Evolutionary conservation across 2,329 filamentous ascomycete genomes (phyloP).

Genomic region (Aspergillus fijiensis): DNA sequence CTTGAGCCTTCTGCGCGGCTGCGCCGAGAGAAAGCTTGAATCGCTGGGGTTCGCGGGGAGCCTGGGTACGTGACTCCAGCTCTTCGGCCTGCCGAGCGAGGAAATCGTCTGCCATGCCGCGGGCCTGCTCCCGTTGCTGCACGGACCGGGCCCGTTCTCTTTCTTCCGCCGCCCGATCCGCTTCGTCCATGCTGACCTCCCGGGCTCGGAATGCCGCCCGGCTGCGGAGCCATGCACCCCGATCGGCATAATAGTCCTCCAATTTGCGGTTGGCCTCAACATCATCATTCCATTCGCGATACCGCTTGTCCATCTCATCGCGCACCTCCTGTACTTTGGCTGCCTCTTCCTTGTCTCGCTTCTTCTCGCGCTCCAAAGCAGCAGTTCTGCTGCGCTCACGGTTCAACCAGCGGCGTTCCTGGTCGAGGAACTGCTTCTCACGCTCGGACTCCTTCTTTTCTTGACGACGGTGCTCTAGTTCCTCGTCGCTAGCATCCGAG

Average conservation of each 20-base stretch:
- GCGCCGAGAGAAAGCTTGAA: constrained; percentile 94
- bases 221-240: constrained; percentile 79
- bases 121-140: constrained; percentile 72
- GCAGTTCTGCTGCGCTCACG: constrained; percentile 80
- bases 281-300: constrained; percentile 87
- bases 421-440: constrained; percentile 78
- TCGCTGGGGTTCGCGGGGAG: constrained; percentile 61
- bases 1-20: constrained; percentile 71
- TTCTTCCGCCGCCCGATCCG: constrained; percentile 75
- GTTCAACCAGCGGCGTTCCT: constrained; percentile 87
- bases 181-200: constrained; percentile 76
- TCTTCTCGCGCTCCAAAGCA: constrained; percentile 80
- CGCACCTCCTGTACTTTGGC: constrained; percentile 63
- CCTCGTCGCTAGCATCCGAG: constrained; percentile 81
- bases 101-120: constrained; percentile 87
- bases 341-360: constrained; percentile 73
- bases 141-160: constrained; percentile 69
- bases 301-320: constrained; percentile 67
- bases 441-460: constrained; percentile 72
- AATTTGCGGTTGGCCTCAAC: constrained; percentile 70
- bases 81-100: constrained; percentile 80
- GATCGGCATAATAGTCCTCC: constrained; percentile 84
- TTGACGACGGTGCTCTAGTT: constrained; percentile 71
- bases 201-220: constrained; percentile 70
- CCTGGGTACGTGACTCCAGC: constrained; percentile 53